Percentiles rank a stretch among this genome's conserved stretches.
phyloP scores from a whole-genome alignment of 176 grass and related monocot genomes.

The Oryza longistaminata region DNA sequence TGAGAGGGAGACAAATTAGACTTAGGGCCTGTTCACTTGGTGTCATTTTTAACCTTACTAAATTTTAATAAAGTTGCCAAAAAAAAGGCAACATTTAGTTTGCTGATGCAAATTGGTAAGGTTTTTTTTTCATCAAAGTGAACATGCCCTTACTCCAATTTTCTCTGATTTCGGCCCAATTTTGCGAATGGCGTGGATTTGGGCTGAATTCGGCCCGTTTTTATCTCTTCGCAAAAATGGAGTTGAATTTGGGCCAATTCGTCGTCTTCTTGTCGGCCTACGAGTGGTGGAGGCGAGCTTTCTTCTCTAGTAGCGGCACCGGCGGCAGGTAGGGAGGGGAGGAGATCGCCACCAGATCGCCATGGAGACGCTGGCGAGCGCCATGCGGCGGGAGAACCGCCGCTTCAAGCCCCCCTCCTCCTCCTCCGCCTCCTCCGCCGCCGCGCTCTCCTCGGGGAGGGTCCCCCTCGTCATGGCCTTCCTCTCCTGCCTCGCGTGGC shows the following conservation, averaged over 20 bases:
- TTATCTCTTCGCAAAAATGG: neutral
- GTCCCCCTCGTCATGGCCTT: conserved; percentile 79
- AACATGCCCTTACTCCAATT: too few relatives aligned
- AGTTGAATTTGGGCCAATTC: neutral
- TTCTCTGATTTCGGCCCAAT: too few relatives aligned
- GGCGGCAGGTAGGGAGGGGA: neutral
- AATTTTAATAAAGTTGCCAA: too few relatives aligned
- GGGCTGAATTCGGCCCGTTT: neutral
- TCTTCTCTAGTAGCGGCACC: neutral
- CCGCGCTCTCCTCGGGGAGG: conserved; percentile 44
- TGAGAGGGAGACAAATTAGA: too few relatives aligned
- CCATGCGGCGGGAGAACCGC: conserved; percentile 56
- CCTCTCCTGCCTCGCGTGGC: conserved; percentile 96
- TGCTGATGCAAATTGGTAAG: too few relatives aligned
- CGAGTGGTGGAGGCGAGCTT: neutral
- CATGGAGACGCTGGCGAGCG: conserved; percentile 75
- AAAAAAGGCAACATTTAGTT: too few relatives aligned
- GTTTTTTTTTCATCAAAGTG: too few relatives aligned
- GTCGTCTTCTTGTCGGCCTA: neutral
- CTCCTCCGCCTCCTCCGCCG: neutral
- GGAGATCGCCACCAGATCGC: conserved; percentile 56
- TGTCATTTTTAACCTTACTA: too few relatives aligned
- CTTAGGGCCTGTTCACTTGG: too few relatives aligned
- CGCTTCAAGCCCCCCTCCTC: conserved; percentile 47
- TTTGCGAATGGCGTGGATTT: too few relatives aligned